Conservation (phyloP, 768 basidiomycete species). For the Collybia sordida region DNA sequence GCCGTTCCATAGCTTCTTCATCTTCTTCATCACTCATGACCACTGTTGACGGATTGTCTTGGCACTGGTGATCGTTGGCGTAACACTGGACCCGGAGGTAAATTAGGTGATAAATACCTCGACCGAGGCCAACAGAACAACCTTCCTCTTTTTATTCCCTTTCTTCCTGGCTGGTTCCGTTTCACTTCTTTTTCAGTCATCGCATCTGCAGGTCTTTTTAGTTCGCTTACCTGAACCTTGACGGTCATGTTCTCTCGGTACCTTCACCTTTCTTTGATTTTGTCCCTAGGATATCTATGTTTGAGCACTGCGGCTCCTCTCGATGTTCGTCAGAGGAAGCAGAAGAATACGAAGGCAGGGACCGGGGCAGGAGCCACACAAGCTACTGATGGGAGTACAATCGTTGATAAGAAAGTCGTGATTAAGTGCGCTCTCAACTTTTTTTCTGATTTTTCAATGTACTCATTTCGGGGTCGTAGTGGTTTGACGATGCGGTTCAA, state of each 20-base stretch:
- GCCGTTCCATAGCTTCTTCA: too few relatives aligned
- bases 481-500: constrained; percentile 27
- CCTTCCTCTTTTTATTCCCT: background rate
- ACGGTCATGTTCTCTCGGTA: constrained; percentile 2
- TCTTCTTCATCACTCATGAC: too few relatives aligned
- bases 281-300: background rate
- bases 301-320: constrained; percentile 5
- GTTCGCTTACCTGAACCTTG: constrained; percentile 1
- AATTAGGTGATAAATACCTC: too few relatives aligned
- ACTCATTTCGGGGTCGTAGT: constrained; percentile 3
- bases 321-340: constrained; percentile 5
- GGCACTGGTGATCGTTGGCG: too few relatives aligned
- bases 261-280: constrained; percentile 1
- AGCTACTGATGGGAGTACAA: constrained; percentile 24
- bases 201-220: background rate
- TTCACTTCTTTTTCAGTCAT: constrained; percentile 1
- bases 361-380: constrained; percentile 12
- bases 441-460: background rate
- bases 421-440: constrained; percentile 18
- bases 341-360: constrained; percentile 8
- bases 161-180: constrained; percentile 4
- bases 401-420: constrained; percentile 22
- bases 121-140: too few relatives aligned
- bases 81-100: too few relatives aligned
- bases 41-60: too few relatives aligned